Base-by-base conservation (phyloP, 2,329 filamentous ascomycete species). In the Cladosporium sp. region DNA sequence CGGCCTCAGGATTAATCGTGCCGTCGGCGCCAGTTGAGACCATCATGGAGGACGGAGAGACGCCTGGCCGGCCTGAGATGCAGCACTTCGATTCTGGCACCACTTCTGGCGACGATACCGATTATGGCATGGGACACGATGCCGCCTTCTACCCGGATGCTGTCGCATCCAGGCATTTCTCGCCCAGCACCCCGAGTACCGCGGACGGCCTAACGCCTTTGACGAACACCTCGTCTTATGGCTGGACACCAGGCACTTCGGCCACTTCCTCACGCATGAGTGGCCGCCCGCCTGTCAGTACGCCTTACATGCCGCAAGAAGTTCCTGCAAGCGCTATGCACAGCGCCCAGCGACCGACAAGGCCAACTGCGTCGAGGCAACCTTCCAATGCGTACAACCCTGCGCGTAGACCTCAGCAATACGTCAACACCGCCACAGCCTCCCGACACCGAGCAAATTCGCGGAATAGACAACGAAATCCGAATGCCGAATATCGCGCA, bases 401-500 rank as follows among this genome's bases (percentile, higher is more conserved):
- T 14, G 72, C 77, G 42, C 72, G 79, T 50, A 70, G 78, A 38
- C 79, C 79, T 5, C 71, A 76, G 60, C 78, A 80, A 66, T 79
- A 78, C 6, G 64, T 78, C 59, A 76, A 75, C 66, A 75, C 64
- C 40, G 76, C 59, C 75, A 72, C 20, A 28, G 14, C 51, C 7
- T 77, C 77, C 63, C 79, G 80, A 58, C 78, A 82, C 62, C 80
- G 84, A 61, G 84, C 82, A 7, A 80, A 78, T 6, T 86, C 84
- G 1, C 74, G 79, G 2, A 82, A 82, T 61, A 77, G 85, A 63
- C 70, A 72, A 39, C 77, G 83, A 63, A 88, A 90, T 67, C 87
- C 87, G 9, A 87, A 88, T 67, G 86, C 86, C 55, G 85, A 88
- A 65, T 90, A 90, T 71, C 80, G 89, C 61, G 89, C 90, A 50